A percentile compares a stretch with the other conserved stretches of the same genome.
Evolutionary conservation across 352 stramenopile genomes (phyloP).

Genomic region (Globisporangium echinulatum): DNA sequence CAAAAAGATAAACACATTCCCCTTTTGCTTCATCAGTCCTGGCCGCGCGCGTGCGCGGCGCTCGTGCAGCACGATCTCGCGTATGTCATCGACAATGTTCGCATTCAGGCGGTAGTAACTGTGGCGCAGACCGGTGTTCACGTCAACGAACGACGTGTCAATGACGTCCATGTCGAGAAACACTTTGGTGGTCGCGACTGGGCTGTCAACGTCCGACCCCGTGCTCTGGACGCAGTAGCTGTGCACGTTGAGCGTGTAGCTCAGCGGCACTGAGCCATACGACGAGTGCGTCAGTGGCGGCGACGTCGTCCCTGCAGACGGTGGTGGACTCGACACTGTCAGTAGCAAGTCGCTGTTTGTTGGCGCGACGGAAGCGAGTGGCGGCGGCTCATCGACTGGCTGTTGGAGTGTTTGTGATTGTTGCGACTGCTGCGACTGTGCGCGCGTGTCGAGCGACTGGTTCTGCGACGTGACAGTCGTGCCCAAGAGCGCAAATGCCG

Average conservation of each 20-base stretch:
- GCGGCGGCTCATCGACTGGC: conserved; percentile 2
- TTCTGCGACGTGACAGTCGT: conserved; percentile 6
- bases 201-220: conserved; percentile 11
- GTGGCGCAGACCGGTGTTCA: conserved; percentile 51
- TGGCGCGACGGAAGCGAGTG: too few species aligned
- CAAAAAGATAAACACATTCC: conserved; percentile 33
- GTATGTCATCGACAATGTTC: conserved; percentile 39
- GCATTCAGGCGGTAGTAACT: conserved; percentile 57
- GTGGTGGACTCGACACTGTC: neutral
- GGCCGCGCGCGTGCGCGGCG: conserved; percentile 16
- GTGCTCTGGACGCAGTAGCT: conserved; percentile 15
- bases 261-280: conserved; percentile 13
- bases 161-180: conserved; percentile 65
- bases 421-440: neutral
- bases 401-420: neutral
- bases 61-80: conserved; percentile 22
- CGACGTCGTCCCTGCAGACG: neutral
- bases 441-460: neutral
- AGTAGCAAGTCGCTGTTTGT: neutral
- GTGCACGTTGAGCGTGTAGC: conserved; percentile 15
- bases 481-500: conserved; percentile 9
- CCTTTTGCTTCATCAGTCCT: conserved; percentile 22
- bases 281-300: conserved; percentile 11
- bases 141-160: conserved; percentile 61
- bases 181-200: conserved; percentile 8